A percentile compares a stretch with the other conserved stretches of the same genome.
Conservation (phyloP, 192 early-diverging fungal species). For the Kickxella alabastrina region DNA sequence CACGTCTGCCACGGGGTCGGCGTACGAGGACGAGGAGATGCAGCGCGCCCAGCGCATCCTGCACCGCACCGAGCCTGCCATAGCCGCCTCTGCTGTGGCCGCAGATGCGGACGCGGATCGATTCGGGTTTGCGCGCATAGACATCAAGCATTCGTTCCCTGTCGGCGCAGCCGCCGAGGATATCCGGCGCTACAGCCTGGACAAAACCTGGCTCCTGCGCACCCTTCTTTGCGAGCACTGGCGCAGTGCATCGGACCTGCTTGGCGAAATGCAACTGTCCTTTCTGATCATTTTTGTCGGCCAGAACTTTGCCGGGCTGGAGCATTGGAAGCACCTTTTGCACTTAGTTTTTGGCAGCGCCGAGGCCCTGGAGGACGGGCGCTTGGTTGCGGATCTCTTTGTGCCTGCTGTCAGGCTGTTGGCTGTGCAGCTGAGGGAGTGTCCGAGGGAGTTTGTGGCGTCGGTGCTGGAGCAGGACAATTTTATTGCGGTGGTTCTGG, state of each 20-base stretch:
- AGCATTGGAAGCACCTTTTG: conserved; percentile 84
- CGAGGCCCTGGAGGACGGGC: conserved; percentile 54
- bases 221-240: neutral
- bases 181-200: conserved; percentile 74
- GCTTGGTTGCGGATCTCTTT: conserved; percentile 44
- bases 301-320: conserved; percentile 78
- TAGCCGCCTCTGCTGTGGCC: neutral
- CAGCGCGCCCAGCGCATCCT: conserved; percentile 10
- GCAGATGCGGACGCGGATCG: conserved; percentile 8
- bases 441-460: conserved; percentile 29
- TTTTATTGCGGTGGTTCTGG: conserved; percentile 29
- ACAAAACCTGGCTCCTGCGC: conserved; percentile 82
- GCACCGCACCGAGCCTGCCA: conserved; percentile 2
- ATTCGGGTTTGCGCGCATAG: conserved; percentile 65
- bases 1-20: conserved; percentile 46
- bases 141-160: conserved; percentile 81
- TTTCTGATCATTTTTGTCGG: conserved; percentile 77
- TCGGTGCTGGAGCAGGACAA: conserved; percentile 36
- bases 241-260: conserved; percentile 43
- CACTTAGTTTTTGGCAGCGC: conserved; percentile 62
- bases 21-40: conserved; percentile 63
- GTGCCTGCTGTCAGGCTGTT: conserved; percentile 54
- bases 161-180: conserved; percentile 61
- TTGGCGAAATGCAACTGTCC: conserved; percentile 82
- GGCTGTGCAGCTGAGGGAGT: conserved; percentile 6